Conservation (phyloP, 805 yeast species). For the Lipomyces chichibuensis region DNA sequence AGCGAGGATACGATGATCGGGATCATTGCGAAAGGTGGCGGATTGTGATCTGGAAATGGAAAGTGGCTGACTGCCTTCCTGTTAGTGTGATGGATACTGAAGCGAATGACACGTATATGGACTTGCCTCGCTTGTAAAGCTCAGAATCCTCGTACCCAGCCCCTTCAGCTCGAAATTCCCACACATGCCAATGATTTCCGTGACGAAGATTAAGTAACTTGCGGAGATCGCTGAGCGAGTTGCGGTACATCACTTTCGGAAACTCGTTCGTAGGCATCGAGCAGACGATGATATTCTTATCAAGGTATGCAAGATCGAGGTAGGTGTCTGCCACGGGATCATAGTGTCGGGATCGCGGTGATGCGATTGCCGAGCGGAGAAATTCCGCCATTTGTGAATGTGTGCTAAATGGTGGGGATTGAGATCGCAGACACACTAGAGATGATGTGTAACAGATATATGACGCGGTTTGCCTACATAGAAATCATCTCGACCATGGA, state of each 20-base stretch:
- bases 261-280: slow-evolving; percentile 67
- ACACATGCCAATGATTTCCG: slow-evolving; percentile 66
- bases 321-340: slow-evolving; percentile 43
- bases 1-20: slow-evolving; percentile 52
- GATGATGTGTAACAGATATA: background rate
- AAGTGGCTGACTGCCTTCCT: slow-evolving; percentile 44
- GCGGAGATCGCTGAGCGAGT: slow-evolving; percentile 56
- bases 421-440: background rate
- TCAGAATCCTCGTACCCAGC: slow-evolving; percentile 48
- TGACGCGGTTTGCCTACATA: background rate
- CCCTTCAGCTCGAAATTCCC: slow-evolving; percentile 70
- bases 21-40: slow-evolving; percentile 66
- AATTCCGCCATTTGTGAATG: slow-evolving; percentile 37
- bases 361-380: slow-evolving; percentile 40
- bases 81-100: background rate
- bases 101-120: background rate
- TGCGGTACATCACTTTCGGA: slow-evolving; percentile 54
- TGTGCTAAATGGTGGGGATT: slow-evolving; percentile 48
- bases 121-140: slow-evolving; percentile 39
- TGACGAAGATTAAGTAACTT: slow-evolving; percentile 53
- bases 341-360: slow-evolving; percentile 39
- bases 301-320: slow-evolving; percentile 69
- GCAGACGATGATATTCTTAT: slow-evolving; percentile 67
- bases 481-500: background rate
- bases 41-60: slow-evolving; percentile 78